Percentiles rank a stretch among this genome's conserved stretches.
These are phyloP conservation scores for Botrytis cinerea DNA, from an alignment of 2,329 filamentous ascomycete genomes.

Conservation along the genomic window DNA sequence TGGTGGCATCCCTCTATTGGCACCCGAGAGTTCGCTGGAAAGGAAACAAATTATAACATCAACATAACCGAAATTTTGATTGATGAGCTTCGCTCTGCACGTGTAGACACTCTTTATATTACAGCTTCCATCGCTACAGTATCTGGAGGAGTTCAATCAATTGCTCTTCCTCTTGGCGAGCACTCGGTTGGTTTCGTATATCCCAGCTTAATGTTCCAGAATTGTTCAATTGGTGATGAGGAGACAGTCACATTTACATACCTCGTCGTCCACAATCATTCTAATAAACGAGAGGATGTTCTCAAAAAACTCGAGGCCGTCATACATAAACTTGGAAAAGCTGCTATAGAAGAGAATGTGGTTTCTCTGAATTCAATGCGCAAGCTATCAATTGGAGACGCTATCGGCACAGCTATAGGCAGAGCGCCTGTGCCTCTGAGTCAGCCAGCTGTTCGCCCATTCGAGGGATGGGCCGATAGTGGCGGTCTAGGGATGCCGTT, in stretches of 20 bases:
- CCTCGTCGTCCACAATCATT: constrained; percentile 9
- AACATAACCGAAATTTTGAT: constrained; percentile 1
- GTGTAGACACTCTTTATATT: constrained; percentile 15
- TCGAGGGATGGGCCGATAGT: constrained; percentile 13
- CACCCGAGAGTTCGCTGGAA: constrained; percentile 3
- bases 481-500: constrained; percentile 13
- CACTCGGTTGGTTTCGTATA: constrained; percentile 3
- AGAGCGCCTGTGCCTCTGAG: neutral
- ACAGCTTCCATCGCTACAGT: neutral
- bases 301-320: constrained; percentile 9
- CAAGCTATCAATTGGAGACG: neutral
- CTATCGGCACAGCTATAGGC: constrained; percentile 12
- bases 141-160: neutral
- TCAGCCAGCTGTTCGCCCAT: neutral
- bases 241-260: constrained; percentile 11
- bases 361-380: neutral
- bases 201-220: neutral
- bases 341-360: neutral
- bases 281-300: constrained; percentile 6
- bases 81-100: constrained; percentile 1
- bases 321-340: constrained; percentile 5
- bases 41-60: constrained; percentile 9
- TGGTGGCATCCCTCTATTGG: constrained; percentile 16
- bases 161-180: neutral
- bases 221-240: constrained; percentile 12